phyloP scores from a whole-genome alignment of 2,329 filamentous ascomycete species.

The Cytospora leucostoma region DNA sequence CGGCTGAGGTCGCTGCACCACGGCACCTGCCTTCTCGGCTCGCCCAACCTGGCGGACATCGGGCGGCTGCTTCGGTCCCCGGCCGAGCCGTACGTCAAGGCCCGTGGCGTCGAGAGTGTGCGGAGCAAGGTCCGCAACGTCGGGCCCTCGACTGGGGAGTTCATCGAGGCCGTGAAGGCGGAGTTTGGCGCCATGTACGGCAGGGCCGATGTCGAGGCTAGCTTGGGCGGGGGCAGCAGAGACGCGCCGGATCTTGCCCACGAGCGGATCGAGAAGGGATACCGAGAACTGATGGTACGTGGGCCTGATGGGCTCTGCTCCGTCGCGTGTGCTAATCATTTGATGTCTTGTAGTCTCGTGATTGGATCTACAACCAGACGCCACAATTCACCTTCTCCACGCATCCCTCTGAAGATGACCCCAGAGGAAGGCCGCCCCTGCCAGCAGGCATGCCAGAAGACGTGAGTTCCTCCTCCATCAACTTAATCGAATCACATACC shows the following conservation, averaged over 20 bases:
- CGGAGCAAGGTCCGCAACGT: slow-evolving; percentile 83
- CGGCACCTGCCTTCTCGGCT: slow-evolving; percentile 82
- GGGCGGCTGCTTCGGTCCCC: slow-evolving; percentile 75
- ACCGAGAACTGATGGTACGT: slow-evolving; percentile 59
- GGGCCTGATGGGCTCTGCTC: slow-evolving; percentile 32
- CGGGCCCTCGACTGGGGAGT: slow-evolving; percentile 50
- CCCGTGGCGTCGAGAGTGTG: slow-evolving; percentile 88
- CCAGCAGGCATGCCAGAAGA: slow-evolving; percentile 50
- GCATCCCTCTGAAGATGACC: slow-evolving; percentile 59
- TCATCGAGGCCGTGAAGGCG: slow-evolving; percentile 57
- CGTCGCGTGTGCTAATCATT: too few species aligned
- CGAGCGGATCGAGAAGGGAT: slow-evolving; percentile 59
- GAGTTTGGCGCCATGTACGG: slow-evolving; percentile 72
- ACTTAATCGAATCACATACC: rapidly evolving
- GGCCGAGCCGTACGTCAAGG: slow-evolving; percentile 72
- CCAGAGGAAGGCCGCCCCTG: slow-evolving; percentile 54
- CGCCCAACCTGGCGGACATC: slow-evolving; percentile 71
- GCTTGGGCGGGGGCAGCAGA: slow-evolving; percentile 50
- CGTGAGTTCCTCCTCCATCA: slow-evolving; percentile 38
- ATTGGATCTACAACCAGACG: slow-evolving; percentile 85
- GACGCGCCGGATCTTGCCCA: slow-evolving; percentile 46
- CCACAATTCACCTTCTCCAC: slow-evolving; percentile 77
- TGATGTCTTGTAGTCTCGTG: slow-evolving; percentile 53
- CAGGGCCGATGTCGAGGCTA: slow-evolving; percentile 36
- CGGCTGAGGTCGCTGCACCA: slow-evolving; percentile 82